Conservation (phyloP, 345 rosid genomes). For the Cardamine occulta region DNA sequence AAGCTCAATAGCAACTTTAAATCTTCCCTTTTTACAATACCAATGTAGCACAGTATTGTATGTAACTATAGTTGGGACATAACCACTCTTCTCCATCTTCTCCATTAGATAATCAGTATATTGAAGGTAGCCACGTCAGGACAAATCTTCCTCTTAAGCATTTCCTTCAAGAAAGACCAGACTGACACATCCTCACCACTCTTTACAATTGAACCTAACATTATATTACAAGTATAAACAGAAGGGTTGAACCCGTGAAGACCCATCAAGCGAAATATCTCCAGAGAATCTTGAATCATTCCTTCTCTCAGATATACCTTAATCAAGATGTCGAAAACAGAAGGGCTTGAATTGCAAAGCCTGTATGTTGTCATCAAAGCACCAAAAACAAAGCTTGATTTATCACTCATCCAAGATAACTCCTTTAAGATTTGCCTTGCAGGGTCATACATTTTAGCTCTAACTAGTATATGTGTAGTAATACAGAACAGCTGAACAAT, state of each 20-base stretch:
- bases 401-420: slow-evolving; percentile 51
- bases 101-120: slow-evolving; percentile 72
- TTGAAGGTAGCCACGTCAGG: slow-evolving; percentile 88
- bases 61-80: slow-evolving; percentile 67
- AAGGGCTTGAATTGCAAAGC: slow-evolving; percentile 86
- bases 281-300: slow-evolving; percentile 61
- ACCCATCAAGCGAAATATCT: slow-evolving; percentile 66
- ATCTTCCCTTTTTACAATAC: slow-evolving; percentile 75
- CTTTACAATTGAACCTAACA: slow-evolving; percentile 64
- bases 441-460: slow-evolving; percentile 80
- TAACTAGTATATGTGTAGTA: slow-evolving; percentile 70
- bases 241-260: slow-evolving; percentile 72
- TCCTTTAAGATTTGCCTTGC: slow-evolving; percentile 65
- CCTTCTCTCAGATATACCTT: slow-evolving; percentile 67
- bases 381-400: slow-evolving; percentile 61
- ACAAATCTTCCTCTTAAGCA: slow-evolving; percentile 69
- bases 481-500: slow-evolving; percentile 62
- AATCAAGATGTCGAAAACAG: slow-evolving; percentile 81
- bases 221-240: slow-evolving; percentile 65
- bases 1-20: slow-evolving; percentile 65
- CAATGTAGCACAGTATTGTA: slow-evolving; percentile 80
- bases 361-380: slow-evolving; percentile 72
- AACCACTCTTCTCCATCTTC: slow-evolving; percentile 86
- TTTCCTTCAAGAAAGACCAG: slow-evolving; percentile 73
- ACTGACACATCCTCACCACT: slow-evolving; percentile 51